A percentile compares a stretch with the other conserved stretches of the same genome.
These are phyloP conservation scores for Bolboschoenus planiculmis DNA, from an alignment of 176 grass and related monocot species.

Conservation along the genomic window DNA sequence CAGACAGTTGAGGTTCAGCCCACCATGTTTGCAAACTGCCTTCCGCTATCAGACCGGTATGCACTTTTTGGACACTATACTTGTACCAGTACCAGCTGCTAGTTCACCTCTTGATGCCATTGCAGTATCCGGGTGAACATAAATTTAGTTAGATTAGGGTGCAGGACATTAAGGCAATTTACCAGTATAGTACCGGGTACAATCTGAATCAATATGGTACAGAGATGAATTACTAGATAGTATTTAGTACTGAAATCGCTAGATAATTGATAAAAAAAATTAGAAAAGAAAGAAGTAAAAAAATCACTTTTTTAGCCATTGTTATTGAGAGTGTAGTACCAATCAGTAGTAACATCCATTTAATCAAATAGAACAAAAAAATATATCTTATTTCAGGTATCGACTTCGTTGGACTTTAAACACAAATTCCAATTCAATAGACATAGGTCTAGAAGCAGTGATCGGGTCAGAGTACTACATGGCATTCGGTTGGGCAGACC, in stretches of 20 bases:
- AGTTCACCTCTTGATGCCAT: background rate
- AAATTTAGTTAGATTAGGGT: background rate
- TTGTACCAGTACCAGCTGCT: background rate
- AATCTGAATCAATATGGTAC: background rate
- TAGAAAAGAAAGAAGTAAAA: background rate
- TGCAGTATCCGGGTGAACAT: background rate
- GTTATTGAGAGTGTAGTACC: background rate
- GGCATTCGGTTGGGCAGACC: constrained; percentile 75
- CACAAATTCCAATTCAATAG: constrained; percentile 46
- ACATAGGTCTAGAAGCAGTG: constrained; percentile 66
- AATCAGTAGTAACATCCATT: background rate
- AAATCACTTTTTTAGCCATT: background rate
- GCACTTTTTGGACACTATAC: background rate
- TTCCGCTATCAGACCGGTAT: constrained; percentile 41
- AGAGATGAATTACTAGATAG: background rate
- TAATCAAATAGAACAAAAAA: constrained; percentile 18
- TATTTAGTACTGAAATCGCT: background rate
- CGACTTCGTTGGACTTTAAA: constrained; percentile 81
- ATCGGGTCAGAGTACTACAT: constrained; percentile 86
- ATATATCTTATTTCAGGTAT: constrained; percentile 20
- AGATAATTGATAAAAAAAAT: background rate
- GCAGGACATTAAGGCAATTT: background rate
- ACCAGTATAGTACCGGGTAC: background rate
- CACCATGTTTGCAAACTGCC: constrained; percentile 80
- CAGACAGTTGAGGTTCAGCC: constrained; percentile 25